Evolutionary conservation across 495 filamentous ascomycete species (phyloP).

Genomic region (Parachaetomium inaequale): DNA sequence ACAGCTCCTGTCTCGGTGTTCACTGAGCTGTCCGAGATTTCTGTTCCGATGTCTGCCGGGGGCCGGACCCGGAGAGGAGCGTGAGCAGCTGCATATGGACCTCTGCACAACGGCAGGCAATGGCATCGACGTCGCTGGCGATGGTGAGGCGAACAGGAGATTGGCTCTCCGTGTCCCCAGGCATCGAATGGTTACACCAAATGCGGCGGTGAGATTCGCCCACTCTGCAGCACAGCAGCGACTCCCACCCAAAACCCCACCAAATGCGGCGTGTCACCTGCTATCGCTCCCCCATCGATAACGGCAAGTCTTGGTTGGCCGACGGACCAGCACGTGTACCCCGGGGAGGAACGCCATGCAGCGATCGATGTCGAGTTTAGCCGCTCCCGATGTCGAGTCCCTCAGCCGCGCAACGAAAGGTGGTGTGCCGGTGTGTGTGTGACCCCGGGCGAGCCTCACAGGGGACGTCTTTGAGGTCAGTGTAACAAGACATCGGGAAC

Average conservation of each 20-base stretch:
- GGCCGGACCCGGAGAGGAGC: background rate
- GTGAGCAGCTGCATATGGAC: background rate
- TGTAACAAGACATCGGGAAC: background rate
- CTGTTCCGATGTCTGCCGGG: background rate
- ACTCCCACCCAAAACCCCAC: slow-evolving; percentile 3
- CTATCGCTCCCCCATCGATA: background rate
- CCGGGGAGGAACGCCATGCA: slow-evolving; percentile 3
- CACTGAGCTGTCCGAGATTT: background rate
- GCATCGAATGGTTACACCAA: background rate
- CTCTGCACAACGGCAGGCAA: background rate
- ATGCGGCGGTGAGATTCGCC: slow-evolving; percentile 5
- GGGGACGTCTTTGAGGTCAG: background rate
- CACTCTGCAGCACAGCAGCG: slow-evolving; percentile 1
- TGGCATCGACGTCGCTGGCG: background rate
- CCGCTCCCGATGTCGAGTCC: background rate
- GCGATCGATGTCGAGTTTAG: slow-evolving; percentile 9
- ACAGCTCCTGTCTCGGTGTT: background rate
- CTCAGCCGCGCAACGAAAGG: slow-evolving; percentile 6
- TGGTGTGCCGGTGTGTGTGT: background rate
- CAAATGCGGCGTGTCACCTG: slow-evolving; percentile 7
- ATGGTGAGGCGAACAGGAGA: background rate
- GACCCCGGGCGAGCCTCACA: slow-evolving; percentile 6
- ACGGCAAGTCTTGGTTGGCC: slow-evolving; percentile 10
- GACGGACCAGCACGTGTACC: slow-evolving; percentile 8
- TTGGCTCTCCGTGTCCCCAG: background rate